Evolutionary conservation across 225 moss, liverwort and hornwort genomes (phyloP).

Genomic region (Bryum argenteum): DNA sequence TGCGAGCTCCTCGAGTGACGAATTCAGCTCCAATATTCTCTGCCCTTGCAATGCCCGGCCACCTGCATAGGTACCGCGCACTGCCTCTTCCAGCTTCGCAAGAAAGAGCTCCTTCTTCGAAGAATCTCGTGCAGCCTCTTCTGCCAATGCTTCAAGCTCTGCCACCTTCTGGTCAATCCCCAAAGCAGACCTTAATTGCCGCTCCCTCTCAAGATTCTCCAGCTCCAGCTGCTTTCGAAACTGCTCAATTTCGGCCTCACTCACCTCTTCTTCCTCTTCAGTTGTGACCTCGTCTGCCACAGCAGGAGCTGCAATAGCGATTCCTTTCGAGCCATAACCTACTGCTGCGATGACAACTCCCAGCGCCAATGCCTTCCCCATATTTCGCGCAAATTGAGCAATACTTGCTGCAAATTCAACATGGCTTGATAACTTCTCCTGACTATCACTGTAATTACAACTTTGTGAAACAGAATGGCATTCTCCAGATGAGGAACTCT

Average conservation of each 20-base stretch:
- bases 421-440: constrained; percentile 1
- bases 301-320: constrained; percentile 64
- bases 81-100: constrained; percentile 47
- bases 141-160: constrained; percentile 50
- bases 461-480: constrained; percentile 9
- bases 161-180: constrained; percentile 49
- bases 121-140: constrained; percentile 41
- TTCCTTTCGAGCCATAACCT: constrained; percentile 52
- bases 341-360: constrained; percentile 62
- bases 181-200: constrained; percentile 40
- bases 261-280: constrained; percentile 37
- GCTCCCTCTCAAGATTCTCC: constrained; percentile 46
- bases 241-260: constrained; percentile 50
- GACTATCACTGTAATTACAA: constrained; percentile 13
- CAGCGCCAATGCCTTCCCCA: constrained; percentile 64
- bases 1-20: constrained; percentile 44
- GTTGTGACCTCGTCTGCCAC: constrained; percentile 33
- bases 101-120: constrained; percentile 32
- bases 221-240: constrained; percentile 42
- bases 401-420: constrained; percentile 26
- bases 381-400: constrained; percentile 39
- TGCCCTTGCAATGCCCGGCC: constrained; percentile 49
- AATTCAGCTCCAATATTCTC: constrained; percentile 51
- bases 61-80: constrained; percentile 42
- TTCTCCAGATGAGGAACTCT: constrained; percentile 16